Percentiles rank a stretch among this genome's conserved stretches.
Evolutionary conservation across 164 flowering plant species (phyloP).

Genomic region (Aristolochia fimbriata): DNA sequence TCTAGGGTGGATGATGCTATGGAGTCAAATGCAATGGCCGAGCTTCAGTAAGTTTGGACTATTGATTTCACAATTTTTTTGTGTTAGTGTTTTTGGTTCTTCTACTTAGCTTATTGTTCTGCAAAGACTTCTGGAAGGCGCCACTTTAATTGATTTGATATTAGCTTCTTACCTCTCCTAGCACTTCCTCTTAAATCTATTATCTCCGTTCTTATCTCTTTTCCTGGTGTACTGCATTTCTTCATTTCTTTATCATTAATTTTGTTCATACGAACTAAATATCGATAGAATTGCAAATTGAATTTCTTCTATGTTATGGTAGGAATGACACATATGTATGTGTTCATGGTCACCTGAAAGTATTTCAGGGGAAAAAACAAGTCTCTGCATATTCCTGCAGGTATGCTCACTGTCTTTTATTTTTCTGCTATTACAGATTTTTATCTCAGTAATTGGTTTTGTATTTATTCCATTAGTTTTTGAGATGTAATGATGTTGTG

Average conservation of each 20-base stretch:
- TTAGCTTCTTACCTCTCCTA: no score
- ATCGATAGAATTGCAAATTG: background rate
- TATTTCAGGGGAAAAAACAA: conserved; percentile 62
- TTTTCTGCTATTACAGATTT: no score
- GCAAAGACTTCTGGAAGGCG: no score
- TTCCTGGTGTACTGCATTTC: background rate
- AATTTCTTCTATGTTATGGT: background rate
- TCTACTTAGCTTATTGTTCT: no score
- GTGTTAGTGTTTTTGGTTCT: background rate
- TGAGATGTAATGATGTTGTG: background rate
- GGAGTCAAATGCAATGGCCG: conserved; percentile 12
- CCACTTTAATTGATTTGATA: no score
- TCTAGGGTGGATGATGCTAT: conserved; percentile 11
- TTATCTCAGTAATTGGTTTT: background rate
- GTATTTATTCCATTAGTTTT: background rate
- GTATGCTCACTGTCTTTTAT: conserved; percentile 21
- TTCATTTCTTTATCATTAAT: background rate
- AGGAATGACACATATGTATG: conserved; percentile 84
- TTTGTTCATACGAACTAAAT: no score
- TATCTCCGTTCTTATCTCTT: background rate
- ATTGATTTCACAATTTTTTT: background rate
- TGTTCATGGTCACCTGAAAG: conserved; percentile 70
- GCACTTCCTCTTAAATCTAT: background rate
- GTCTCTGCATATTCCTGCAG: conserved; percentile 55
- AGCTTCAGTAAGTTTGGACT: conserved; percentile 6